A percentile compares a stretch with the other conserved stretches of the same genome.
These are phyloP conservation scores for Oemleria cerasiformis DNA, from an alignment of 306 rosid species.

Conservation along the genomic window DNA sequence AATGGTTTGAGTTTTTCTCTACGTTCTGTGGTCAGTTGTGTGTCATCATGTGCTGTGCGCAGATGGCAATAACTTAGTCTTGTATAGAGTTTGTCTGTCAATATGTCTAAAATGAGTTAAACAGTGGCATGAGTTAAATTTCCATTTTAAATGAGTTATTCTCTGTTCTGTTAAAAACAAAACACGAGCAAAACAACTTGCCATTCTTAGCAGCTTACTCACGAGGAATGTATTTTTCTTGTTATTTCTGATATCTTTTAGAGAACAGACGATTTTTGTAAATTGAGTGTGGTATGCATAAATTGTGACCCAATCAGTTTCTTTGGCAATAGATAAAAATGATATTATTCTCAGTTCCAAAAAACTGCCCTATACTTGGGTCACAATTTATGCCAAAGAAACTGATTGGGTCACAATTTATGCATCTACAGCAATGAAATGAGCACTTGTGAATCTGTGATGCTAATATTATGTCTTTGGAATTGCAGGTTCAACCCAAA, in stretches of 20 bases:
- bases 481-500: conserved; percentile 88
- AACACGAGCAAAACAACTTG: not conserved
- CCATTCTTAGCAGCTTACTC: not conserved
- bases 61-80: not conserved
- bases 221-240: not conserved
- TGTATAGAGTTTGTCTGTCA: not conserved
- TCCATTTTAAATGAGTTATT: no score
- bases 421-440: conserved; percentile 21
- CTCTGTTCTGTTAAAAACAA: not conserved
- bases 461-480: conserved; percentile 6
- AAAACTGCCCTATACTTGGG: not conserved
- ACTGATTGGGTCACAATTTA: not conserved
- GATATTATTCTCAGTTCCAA: conserved; percentile 6
- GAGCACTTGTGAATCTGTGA: not conserved
- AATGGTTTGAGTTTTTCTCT: not conserved
- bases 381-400: not conserved
- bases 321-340: not conserved
- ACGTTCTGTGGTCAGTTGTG: not conserved
- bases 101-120: not conserved
- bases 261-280: not conserved
- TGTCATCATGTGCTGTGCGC: not conserved
- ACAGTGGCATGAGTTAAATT: not conserved
- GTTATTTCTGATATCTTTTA: not conserved
- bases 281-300: not conserved
- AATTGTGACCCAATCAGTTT: not conserved